Evolutionary conservation across 2,329 filamentous ascomycete species (phyloP).

Genomic region (Mariannaea sp.): DNA sequence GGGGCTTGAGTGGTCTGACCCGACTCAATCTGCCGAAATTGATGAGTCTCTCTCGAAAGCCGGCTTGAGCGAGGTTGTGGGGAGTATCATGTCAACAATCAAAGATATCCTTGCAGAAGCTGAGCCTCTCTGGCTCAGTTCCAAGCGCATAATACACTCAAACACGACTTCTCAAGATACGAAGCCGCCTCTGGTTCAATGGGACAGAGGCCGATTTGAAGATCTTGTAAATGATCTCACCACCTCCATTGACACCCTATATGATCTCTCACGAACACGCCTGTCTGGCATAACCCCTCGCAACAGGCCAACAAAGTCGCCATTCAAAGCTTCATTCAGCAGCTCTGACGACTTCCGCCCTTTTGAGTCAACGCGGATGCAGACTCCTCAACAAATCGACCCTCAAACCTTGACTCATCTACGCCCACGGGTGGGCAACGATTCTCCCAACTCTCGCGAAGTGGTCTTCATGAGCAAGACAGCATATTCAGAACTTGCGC

Average conservation of each 20-base stretch:
- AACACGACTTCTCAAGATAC: slow-evolving; percentile 53
- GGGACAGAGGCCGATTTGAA: slow-evolving; percentile 75
- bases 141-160: slow-evolving; percentile 51
- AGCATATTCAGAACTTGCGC: slow-evolving; percentile 55
- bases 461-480: slow-evolving; percentile 57
- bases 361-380: slow-evolving; percentile 65
- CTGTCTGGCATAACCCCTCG: slow-evolving; percentile 48
- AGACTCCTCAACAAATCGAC: slow-evolving; percentile 64
- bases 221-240: slow-evolving; percentile 76
- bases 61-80: slow-evolving; percentile 76
- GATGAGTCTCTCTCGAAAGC: slow-evolving; percentile 72
- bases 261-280: slow-evolving; percentile 73
- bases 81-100: slow-evolving; percentile 79
- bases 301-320: slow-evolving; percentile 38
- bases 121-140: slow-evolving; percentile 71
- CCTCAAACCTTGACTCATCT: slow-evolving; percentile 57
- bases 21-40: slow-evolving; percentile 70
- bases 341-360: slow-evolving; percentile 53
- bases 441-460: slow-evolving; percentile 46
- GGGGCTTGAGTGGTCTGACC: slow-evolving; percentile 82
- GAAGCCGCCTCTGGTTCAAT: slow-evolving; percentile 62
- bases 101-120: slow-evolving; percentile 79
- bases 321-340: slow-evolving; percentile 44
- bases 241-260: slow-evolving; percentile 78
- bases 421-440: slow-evolving; percentile 46